phyloP scores from a whole-genome alignment of 139 green algal genomes.

The Mesotaenium endlicherianum region DNA sequence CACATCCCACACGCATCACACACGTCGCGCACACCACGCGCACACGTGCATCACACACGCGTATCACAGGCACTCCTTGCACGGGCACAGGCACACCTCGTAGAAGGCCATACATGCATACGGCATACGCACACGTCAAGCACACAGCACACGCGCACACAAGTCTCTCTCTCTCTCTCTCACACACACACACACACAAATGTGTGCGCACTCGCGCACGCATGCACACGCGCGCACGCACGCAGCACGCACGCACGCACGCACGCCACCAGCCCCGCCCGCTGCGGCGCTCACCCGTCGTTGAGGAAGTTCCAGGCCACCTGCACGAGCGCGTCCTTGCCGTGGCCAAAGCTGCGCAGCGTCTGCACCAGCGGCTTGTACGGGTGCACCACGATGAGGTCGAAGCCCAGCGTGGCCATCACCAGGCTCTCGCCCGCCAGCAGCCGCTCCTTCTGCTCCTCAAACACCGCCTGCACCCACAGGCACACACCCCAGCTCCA shows the following conservation, averaged over 20 bases:
- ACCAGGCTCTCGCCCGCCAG: slow-evolving; percentile 54
- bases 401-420: slow-evolving; percentile 57
- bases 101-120: no score
- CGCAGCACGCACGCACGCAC: slow-evolving; percentile 4
- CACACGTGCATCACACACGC: no score
- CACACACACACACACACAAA: not conserved
- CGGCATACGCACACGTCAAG: no score
- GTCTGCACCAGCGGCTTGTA: slow-evolving; percentile 55
- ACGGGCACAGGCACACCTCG: no score
- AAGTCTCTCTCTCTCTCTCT: not conserved
- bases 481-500: no score
- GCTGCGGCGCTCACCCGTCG: slow-evolving; percentile 61
- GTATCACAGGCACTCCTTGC: no score
- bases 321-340: slow-evolving; percentile 49
- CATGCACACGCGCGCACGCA: not conserved
- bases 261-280: not conserved
- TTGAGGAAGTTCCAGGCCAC: slow-evolving; percentile 64
- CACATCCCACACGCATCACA: no score
- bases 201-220: not conserved
- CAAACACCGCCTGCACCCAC: slow-evolving; percentile 50
- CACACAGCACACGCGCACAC: not conserved
- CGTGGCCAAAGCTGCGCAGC: slow-evolving; percentile 36
- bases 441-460: slow-evolving; percentile 51
- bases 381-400: slow-evolving; percentile 58
- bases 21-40: no score